A percentile compares a stretch with the other conserved stretches of the same genome.
Conservation (phyloP, 2,329 filamentous ascomycete genomes). For the Colletotrichum liriopes region DNA sequence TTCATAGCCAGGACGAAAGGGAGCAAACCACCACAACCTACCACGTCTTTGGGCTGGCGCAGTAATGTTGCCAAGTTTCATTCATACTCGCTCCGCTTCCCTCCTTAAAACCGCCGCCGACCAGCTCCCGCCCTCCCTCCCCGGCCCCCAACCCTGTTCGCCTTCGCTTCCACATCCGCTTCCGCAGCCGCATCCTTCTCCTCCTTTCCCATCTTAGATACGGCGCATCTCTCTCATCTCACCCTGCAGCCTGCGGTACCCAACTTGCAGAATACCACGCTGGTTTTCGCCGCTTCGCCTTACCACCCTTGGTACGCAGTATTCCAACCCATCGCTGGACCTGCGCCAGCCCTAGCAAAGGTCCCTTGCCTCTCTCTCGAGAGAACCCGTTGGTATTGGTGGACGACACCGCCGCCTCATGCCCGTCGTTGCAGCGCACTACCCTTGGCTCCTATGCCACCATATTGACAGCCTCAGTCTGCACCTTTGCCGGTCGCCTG, state of each 20-base stretch:
- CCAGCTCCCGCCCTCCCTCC: neutral
- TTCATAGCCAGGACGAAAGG: neutral
- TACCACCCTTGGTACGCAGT: neutral
- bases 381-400: neutral
- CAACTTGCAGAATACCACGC: neutral
- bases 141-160: neutral
- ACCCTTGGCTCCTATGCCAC: neutral
- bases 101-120: neutral
- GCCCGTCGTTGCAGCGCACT: neutral
- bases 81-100: neutral
- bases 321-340: neutral
- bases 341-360: slow-evolving; percentile 1
- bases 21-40: neutral
- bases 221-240: neutral
- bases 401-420: neutral
- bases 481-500: slow-evolving; percentile 19
- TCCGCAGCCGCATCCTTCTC: slow-evolving; percentile 3
- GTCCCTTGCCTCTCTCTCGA: neutral
- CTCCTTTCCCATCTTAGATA: neutral
- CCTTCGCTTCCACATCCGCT: neutral
- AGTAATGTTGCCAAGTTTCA: too few relatives aligned
- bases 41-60: neutral
- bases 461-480: slow-evolving; percentile 14
- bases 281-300: neutral
- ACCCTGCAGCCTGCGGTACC: neutral